phyloP scores from a whole-genome alignment of 768 basidiomycete genomes.

The Cystofilobasidium capitatum region DNA sequence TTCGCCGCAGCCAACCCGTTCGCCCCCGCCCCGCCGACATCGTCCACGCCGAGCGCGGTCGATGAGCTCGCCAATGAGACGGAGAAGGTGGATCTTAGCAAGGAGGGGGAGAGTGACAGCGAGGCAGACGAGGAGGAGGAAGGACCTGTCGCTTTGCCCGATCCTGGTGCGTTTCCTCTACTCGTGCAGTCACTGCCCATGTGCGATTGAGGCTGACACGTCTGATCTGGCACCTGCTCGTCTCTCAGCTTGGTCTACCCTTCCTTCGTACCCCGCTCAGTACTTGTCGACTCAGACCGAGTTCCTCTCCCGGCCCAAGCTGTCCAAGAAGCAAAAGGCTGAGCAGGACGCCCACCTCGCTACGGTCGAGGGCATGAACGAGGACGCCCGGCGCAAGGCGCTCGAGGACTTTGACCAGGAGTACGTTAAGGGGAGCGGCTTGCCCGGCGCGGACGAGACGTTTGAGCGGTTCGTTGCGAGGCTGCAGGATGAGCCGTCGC shows the following conservation, averaged over 20 bases:
- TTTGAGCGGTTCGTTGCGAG: conserved; percentile 77
- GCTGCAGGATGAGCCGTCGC: conserved; percentile 60
- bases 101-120: conserved; percentile 26
- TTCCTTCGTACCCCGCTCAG: conserved; percentile 28
- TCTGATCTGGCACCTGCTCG: neutral
- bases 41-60: neutral
- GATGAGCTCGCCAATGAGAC: conserved; percentile 2
- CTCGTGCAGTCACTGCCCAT: neutral
- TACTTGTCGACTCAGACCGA: conserved; percentile 33
- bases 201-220: neutral
- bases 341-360: conserved; percentile 15
- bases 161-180: conserved; percentile 4
- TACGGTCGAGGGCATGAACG: neutral
- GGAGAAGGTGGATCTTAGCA: neutral
- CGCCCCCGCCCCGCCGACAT: neutral
- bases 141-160: neutral
- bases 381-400: neutral
- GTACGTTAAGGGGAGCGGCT: conserved; percentile 60
- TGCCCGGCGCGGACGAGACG: conserved; percentile 62
- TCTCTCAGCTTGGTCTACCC: neutral
- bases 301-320: conserved; percentile 18
- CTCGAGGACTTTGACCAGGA: conserved; percentile 41
- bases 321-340: conserved; percentile 14
- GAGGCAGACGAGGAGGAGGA: conserved; percentile 31
- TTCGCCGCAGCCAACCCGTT: conserved; percentile 4